Evolutionary conservation across 1,139 yeast genomes (phyloP).

Genomic region (Hyphopichia buzzinii): DNA sequence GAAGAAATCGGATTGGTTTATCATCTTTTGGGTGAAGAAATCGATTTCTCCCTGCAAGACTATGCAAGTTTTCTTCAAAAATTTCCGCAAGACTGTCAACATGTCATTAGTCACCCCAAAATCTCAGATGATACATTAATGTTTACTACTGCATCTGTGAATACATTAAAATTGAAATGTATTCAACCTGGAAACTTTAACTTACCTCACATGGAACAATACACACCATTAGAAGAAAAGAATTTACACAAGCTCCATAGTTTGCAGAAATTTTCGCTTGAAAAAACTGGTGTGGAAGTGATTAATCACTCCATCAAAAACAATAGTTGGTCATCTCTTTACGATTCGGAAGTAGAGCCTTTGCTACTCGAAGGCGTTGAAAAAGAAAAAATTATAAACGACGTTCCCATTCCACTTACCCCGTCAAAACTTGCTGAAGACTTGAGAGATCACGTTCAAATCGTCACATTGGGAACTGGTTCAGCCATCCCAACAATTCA

Average conservation of each 20-base stretch:
- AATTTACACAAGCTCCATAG: slow-evolving; percentile 25
- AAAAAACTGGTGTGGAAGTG: slow-evolving; percentile 20
- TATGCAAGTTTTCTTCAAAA: slow-evolving; percentile 48
- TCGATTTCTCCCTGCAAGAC: slow-evolving; percentile 47
- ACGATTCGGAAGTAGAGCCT: slow-evolving; percentile 39
- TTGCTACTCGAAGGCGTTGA: slow-evolving; percentile 14
- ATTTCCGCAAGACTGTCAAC: slow-evolving; percentile 52
- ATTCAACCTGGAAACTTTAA: slow-evolving; percentile 53
- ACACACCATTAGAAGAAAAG: slow-evolving; percentile 17
- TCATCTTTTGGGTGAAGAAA: slow-evolving; percentile 68
- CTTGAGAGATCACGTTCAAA: slow-evolving; percentile 58
- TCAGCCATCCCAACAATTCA: slow-evolving; percentile 84
- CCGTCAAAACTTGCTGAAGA: slow-evolving; percentile 10
- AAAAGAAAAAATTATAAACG: slow-evolving; percentile 18
- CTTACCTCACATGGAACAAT: slow-evolving; percentile 37
- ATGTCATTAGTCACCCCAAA: slow-evolving; percentile 68
- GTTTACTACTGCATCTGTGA: slow-evolving; percentile 53
- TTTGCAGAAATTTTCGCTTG: slow-evolving; percentile 29
- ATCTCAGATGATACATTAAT: slow-evolving; percentile 61
- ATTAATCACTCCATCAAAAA: slow-evolving; percentile 19
- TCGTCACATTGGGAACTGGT: slow-evolving; percentile 88
- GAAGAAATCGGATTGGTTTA: slow-evolving; percentile 56
- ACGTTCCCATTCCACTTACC: slow-evolving; percentile 20
- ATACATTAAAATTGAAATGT: slow-evolving; percentile 56
- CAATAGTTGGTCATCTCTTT: slow-evolving; percentile 42